These are phyloP conservation scores for Physcomitrellopsis africana DNA, from an alignment of 225 moss, liverwort and hornwort species.

Conservation along the genomic window DNA sequence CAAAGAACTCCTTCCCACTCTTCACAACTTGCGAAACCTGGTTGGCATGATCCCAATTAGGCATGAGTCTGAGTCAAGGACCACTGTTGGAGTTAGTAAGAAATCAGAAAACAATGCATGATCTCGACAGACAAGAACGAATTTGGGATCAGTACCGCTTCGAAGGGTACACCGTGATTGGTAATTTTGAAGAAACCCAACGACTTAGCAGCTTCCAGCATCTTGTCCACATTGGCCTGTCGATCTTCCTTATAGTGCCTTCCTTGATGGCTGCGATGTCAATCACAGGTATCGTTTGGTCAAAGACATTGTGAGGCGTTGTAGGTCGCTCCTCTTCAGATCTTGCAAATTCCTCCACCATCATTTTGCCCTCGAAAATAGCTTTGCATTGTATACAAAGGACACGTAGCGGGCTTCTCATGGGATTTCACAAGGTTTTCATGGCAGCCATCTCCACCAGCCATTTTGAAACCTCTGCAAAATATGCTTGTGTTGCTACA, in stretches of 20 bases:
- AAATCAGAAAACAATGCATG: too few species aligned
- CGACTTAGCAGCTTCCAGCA: constrained; percentile 49
- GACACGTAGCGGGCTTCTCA: not conserved
- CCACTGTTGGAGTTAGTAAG: too few species aligned
- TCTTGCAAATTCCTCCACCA: constrained; percentile 38
- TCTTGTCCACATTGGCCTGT: constrained; percentile 31
- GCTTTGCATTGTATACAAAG: constrained; percentile 45
- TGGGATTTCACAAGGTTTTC: too few species aligned
- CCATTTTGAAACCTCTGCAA: too few species aligned
- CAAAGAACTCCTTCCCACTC: constrained; percentile 56
- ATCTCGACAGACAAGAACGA: too few species aligned
- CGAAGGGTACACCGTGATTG: constrained; percentile 45
- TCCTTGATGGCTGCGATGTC: constrained; percentile 36
- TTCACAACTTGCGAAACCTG: constrained; percentile 52
- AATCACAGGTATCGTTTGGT: constrained; percentile 44
- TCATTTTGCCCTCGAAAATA: constrained; percentile 43
- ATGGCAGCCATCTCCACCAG: too few species aligned
- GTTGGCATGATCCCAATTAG: not conserved
- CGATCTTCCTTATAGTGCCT: constrained; percentile 15
- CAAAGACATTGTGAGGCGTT: constrained; percentile 35
- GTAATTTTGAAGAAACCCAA: constrained; percentile 70
- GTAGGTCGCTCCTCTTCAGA: constrained; percentile 32
- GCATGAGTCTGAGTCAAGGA: too few species aligned
- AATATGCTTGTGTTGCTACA: too few species aligned
- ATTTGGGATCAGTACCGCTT: constrained; percentile 21